Conservation (phyloP, 2,329 filamentous ascomycete genomes). For the Lithohypha guttulata region DNA sequence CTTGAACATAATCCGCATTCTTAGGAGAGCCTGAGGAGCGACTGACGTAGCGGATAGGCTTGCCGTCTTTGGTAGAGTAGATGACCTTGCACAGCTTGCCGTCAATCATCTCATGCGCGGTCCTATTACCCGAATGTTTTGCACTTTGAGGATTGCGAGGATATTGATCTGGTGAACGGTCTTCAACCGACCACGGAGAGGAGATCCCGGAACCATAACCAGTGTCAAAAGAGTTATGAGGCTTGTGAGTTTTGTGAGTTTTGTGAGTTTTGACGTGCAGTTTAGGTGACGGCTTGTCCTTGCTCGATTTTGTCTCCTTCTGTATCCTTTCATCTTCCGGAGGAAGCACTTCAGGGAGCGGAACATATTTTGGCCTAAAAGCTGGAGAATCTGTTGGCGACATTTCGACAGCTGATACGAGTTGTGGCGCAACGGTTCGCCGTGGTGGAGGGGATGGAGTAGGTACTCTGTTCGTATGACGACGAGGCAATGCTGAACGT, state of each 20-base stretch:
- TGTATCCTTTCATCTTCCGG: slow-evolving; percentile 1
- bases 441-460: slow-evolving; percentile 7
- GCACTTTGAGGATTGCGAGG: not conserved
- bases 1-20: not conserved
- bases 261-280: not conserved
- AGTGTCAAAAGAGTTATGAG: slow-evolving; percentile 2
- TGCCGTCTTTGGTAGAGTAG: slow-evolving; percentile 5
- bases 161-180: slow-evolving; percentile 7
- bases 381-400: slow-evolving; percentile 4
- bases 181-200: slow-evolving; percentile 9
- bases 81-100: not conserved
- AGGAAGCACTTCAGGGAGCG: slow-evolving; percentile 5
- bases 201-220: slow-evolving; percentile 2
- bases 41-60: not conserved
- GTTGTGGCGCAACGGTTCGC: not conserved
- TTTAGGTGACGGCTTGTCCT: slow-evolving; percentile 7
- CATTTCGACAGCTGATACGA: not conserved
- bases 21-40: not conserved
- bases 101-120: not conserved
- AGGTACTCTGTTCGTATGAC: not conserved
- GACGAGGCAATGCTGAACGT: not conserved
- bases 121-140: not conserved
- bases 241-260: not conserved
- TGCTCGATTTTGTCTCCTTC: slow-evolving; percentile 6
- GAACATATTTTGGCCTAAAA: not conserved